Evolutionary conservation across 768 basidiomycete species (phyloP).

Genomic region (Suillus ampliporus): DNA sequence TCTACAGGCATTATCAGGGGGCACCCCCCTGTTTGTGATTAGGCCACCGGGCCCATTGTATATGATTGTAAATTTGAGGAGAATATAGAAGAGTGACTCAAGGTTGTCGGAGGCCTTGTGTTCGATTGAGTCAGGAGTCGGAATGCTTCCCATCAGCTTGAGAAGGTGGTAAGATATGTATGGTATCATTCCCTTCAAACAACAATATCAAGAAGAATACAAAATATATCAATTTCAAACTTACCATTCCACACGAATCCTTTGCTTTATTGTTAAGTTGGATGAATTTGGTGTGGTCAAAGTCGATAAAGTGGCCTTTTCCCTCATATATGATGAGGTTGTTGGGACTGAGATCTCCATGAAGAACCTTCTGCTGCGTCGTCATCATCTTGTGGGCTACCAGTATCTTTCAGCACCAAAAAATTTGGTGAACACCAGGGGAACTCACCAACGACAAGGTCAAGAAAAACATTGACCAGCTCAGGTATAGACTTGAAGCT

Average conservation of each 20-base stretch:
- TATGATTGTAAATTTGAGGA: neutral
- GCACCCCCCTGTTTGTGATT: neutral
- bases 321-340: neutral
- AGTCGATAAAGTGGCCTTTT: neutral
- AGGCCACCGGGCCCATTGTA: neutral
- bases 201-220: neutral
- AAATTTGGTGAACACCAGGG: neutral
- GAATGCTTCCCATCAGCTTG: neutral
- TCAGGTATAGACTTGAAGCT: neutral
- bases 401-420: neutral
- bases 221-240: neutral
- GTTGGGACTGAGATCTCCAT: neutral
- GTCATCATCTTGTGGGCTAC: neutral
- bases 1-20: neutral
- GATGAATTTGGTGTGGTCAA: neutral
- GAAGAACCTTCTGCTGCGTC: neutral
- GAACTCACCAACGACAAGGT: constrained; percentile 6
- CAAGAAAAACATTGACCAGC: neutral
- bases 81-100: neutral
- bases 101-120: neutral
- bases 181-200: neutral
- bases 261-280: neutral
- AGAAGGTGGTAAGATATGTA: neutral
- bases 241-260: neutral
- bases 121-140: neutral